Evolutionary conservation across 2,329 filamentous ascomycete genomes (phyloP).

Genomic region (Fusarium chaquense): DNA sequence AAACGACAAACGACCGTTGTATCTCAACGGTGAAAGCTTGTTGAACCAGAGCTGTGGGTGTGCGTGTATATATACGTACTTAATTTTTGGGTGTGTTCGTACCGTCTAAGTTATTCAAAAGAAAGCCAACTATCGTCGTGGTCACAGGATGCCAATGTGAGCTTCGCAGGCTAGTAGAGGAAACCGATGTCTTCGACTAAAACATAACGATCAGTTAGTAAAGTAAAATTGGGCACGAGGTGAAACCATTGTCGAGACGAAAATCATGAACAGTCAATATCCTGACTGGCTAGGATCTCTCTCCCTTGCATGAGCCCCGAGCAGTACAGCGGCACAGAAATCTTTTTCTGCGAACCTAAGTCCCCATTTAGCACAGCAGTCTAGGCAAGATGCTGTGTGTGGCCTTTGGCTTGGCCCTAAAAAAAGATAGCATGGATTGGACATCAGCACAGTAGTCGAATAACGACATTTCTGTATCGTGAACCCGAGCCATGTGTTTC

Average conservation of each 20-base stretch:
- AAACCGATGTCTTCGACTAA: conserved; percentile 28
- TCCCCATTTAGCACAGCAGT: conserved; percentile 7
- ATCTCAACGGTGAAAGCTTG: conserved; percentile 35
- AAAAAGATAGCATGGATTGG: conserved; percentile 10
- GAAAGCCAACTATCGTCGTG: conserved; percentile 24
- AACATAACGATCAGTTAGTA: conserved; percentile 36
- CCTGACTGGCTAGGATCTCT: conserved; percentile 32
- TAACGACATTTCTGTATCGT: conserved; percentile 11
- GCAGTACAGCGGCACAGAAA: conserved; percentile 29
- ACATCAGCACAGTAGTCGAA: neutral
- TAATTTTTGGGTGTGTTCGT: conserved; percentile 27
- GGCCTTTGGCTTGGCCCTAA: neutral
- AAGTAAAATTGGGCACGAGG: conserved; percentile 33
- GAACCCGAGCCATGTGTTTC: conserved; percentile 23
- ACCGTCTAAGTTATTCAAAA: conserved; percentile 10
- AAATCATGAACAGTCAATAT: conserved; percentile 33
- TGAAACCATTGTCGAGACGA: conserved; percentile 27
- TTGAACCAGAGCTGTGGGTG: conserved; percentile 30
- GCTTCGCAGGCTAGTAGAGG: conserved; percentile 11
- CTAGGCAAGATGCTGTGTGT: conserved; percentile 1
- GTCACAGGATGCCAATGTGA: conserved; percentile 33
- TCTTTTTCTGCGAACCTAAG: conserved; percentile 25
- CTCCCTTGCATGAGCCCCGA: conserved; percentile 39
- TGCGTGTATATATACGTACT: conserved; percentile 25
- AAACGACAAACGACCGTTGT: conserved; percentile 26